These are phyloP conservation scores for Micractinium sp. DNA, from an alignment of 139 green algal genomes.

Conservation along the genomic window DNA sequence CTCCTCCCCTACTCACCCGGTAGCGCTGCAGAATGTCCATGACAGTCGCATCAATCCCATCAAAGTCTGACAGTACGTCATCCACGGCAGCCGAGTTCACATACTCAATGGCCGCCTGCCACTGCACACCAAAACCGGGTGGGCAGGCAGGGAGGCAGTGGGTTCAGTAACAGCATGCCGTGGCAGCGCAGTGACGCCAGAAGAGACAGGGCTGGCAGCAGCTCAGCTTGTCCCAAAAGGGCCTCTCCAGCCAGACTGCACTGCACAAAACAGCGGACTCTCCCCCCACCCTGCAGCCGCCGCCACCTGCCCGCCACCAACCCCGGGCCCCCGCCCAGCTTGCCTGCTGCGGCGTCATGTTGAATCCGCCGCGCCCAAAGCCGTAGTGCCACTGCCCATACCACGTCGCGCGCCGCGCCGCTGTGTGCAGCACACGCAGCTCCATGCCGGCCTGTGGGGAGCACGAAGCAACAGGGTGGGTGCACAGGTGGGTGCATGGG, in stretches of 20 bases:
- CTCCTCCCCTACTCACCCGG: conserved; percentile 9
- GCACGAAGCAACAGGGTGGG: background rate
- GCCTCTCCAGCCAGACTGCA: too few species aligned
- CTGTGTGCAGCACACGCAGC: conserved; percentile 86
- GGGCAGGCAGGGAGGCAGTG: too few species aligned
- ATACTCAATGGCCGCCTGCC: conserved; percentile 15
- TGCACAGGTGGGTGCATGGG: background rate
- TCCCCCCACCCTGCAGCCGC: too few species aligned
- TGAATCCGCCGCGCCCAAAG: conserved; percentile 90
- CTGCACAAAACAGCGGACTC: too few species aligned
- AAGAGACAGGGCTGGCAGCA: too few species aligned
- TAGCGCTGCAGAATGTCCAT: conserved; percentile 67
- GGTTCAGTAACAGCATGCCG: background rate
- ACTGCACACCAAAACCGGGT: background rate
- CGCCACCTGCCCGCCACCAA: background rate
- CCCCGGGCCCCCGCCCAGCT: background rate
- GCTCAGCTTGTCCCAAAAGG: too few species aligned
- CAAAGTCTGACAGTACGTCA: conserved; percentile 66
- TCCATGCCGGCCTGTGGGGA: conserved; percentile 77
- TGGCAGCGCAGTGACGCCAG: background rate
- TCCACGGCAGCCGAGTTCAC: conserved; percentile 54
- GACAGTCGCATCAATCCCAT: conserved; percentile 48
- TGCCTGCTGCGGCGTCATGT: conserved; percentile 58
- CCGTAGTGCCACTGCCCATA: conserved; percentile 95
- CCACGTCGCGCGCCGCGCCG: conserved; percentile 81